These are phyloP conservation scores for Diaporthe sp. DNA, from an alignment of 2,329 filamentous ascomycete genomes.

Conservation along the genomic window DNA sequence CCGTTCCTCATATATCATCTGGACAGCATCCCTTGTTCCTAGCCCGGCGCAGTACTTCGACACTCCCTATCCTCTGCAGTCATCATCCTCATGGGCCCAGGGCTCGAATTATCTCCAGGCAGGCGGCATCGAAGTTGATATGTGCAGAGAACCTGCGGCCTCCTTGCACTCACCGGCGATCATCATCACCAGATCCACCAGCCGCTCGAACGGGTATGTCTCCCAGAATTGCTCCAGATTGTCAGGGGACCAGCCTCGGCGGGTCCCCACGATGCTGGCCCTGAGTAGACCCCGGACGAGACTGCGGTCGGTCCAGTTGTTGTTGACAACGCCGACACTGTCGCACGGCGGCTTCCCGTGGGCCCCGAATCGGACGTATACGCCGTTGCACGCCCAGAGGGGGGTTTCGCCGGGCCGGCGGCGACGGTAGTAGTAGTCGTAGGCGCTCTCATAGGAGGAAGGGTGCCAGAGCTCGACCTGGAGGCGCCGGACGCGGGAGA, in stretches of 20 bases:
- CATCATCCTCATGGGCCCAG: background rate
- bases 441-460: no score
- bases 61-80: background rate
- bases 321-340: background rate
- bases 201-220: background rate
- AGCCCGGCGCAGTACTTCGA: background rate
- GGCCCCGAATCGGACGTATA: background rate
- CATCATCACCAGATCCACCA: constrained; percentile 3
- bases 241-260: background rate
- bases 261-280: background rate
- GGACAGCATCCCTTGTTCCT: no score
- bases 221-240: no score
- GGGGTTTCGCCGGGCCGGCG: background rate
- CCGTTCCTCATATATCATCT: no score
- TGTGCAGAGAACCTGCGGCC: no score
- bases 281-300: background rate
- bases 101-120: background rate
- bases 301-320: background rate
- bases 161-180: background rate
- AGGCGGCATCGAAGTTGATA: background rate
- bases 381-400: background rate
- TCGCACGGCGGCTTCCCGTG: accelerated
- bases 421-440: no score
- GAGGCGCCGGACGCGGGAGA: background rate
- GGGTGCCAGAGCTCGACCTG: constrained; percentile 8